Evolutionary conservation across 2,329 filamentous ascomycete species (phyloP).

Genomic region (Phaeosphaeriaceae sp.): DNA sequence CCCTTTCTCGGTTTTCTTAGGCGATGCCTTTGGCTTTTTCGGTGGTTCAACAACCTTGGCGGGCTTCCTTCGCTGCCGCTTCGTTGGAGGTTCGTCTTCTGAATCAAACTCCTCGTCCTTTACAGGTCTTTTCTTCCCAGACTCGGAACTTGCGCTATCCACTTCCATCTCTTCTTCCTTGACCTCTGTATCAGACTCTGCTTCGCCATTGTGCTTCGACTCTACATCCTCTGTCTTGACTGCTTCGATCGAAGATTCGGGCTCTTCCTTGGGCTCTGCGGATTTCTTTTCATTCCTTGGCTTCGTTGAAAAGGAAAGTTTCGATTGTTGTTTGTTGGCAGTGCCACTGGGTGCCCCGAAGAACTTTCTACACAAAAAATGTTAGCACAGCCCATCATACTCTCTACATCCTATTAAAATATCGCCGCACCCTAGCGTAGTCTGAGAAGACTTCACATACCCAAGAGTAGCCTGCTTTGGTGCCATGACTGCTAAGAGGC

Average conservation of each 20-base stretch:
- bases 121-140: conserved; percentile 39
- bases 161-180: conserved; percentile 39
- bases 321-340: conserved; percentile 75
- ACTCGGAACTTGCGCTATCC: conserved; percentile 28
- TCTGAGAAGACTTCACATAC: conserved; percentile 81
- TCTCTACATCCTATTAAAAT: background rate
- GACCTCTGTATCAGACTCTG: conserved; percentile 12
- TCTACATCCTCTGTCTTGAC: conserved; percentile 20
- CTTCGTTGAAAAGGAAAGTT: conserved; percentile 72
- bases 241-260: conserved; percentile 24
- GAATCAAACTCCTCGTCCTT: conserved; percentile 41
- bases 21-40: conserved; percentile 23
- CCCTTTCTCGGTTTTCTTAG: conserved; percentile 30
- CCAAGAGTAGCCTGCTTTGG: conserved; percentile 82
- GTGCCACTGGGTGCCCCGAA: conserved; percentile 72
- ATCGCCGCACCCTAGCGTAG: conserved; percentile 71
- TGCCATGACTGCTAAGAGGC: conserved; percentile 47
- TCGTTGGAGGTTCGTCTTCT: conserved; percentile 47
- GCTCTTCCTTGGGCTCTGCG: conserved; percentile 24
- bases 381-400: conserved; percentile 12
- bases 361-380: conserved; percentile 71
- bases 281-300: conserved; percentile 51
- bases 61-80: conserved; percentile 44
- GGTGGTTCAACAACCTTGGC: conserved; percentile 23
- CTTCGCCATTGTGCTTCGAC: conserved; percentile 12